Percentiles rank a stretch among this genome's conserved stretches.
Evolutionary conservation across 768 basidiomycete species (phyloP).

Genomic region (Nidularia sp.): DNA sequence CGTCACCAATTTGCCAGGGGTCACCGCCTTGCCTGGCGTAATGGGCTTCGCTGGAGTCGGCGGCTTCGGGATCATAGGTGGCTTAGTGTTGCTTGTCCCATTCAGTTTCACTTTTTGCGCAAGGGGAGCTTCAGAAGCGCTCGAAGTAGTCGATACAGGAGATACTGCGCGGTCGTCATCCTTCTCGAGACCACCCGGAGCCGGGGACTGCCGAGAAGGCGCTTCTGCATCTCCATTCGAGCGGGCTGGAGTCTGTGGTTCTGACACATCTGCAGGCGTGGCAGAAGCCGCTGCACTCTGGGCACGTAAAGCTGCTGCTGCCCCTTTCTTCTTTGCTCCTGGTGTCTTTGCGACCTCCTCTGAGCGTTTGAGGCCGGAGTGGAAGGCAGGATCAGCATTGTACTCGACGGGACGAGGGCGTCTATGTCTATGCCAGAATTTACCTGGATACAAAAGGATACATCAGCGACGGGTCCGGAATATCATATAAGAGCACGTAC

Average conservation of each 20-base stretch:
- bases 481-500: slow-evolving; percentile 39
- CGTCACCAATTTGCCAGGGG: too few relatives aligned
- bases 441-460: slow-evolving; percentile 44
- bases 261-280: slow-evolving; percentile 36
- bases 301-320: slow-evolving; percentile 44
- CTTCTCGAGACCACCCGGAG: slow-evolving; percentile 19
- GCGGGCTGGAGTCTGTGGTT: slow-evolving; percentile 51
- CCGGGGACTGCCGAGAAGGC: slow-evolving; percentile 27
- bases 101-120: slow-evolving; percentile 63
- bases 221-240: slow-evolving; percentile 27
- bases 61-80: too few relatives aligned
- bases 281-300: slow-evolving; percentile 33
- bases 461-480: slow-evolving; percentile 2
- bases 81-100: slow-evolving; percentile 31
- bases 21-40: slow-evolving; percentile 10
- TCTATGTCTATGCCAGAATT: slow-evolving; percentile 86
- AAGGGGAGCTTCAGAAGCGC: slow-evolving; percentile 71
- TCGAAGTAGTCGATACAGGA: slow-evolving; percentile 71
- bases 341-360: slow-evolving; percentile 55
- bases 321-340: slow-evolving; percentile 54
- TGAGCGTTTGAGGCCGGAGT: slow-evolving; percentile 44
- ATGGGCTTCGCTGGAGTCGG: slow-evolving; percentile 2
- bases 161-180: slow-evolving; percentile 63
- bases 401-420: slow-evolving; percentile 79
- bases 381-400: slow-evolving; percentile 70